phyloP scores from a whole-genome alignment of 2,329 filamentous ascomycete genomes.

The Clonostachys rhizophaga region DNA sequence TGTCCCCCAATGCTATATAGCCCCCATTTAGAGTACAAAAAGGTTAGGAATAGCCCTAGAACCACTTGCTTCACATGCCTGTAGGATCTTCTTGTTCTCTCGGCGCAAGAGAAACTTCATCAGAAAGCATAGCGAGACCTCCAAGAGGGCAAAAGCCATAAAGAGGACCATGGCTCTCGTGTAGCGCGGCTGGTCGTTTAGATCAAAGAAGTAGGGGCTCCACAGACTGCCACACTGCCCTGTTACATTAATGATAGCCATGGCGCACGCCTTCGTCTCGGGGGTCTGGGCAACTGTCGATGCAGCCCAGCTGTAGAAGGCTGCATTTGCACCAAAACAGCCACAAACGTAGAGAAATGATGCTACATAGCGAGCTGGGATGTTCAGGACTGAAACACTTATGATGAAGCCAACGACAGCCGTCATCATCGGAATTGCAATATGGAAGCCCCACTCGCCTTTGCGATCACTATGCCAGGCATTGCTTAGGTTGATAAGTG shows the following conservation, averaged over 20 bases:
- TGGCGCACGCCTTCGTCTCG: slow-evolving; percentile 9
- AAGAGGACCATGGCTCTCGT: slow-evolving; percentile 14
- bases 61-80: not conserved
- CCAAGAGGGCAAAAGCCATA: slow-evolving; percentile 3
- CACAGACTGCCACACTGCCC: slow-evolving; percentile 50
- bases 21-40: too few species aligned
- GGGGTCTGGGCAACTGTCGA: slow-evolving; percentile 8
- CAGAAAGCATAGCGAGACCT: too few species aligned
- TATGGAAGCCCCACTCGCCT: slow-evolving; percentile 10
- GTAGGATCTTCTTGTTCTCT: not conserved
- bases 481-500: slow-evolving; percentile 6
- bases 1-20: too few species aligned
- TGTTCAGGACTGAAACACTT: slow-evolving; percentile 7
- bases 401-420: slow-evolving; percentile 13
- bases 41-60: too few species aligned
- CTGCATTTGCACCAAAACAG: slow-evolving; percentile 5
- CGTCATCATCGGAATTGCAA: slow-evolving; percentile 5
- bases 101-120: not conserved
- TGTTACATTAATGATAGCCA: slow-evolving; percentile 5
- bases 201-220: slow-evolving; percentile 50
- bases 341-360: slow-evolving; percentile 5
- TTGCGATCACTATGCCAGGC: slow-evolving; percentile 10
- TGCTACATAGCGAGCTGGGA: slow-evolving; percentile 1
- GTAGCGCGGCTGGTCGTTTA: slow-evolving; percentile 11
- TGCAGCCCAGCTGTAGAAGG: slow-evolving; percentile 7